A percentile compares a stretch with the other conserved stretches of the same genome.
phyloP scores from a whole-genome alignment of 2,329 filamentous ascomycete genomes.

The Clarireedia hainanense region DNA sequence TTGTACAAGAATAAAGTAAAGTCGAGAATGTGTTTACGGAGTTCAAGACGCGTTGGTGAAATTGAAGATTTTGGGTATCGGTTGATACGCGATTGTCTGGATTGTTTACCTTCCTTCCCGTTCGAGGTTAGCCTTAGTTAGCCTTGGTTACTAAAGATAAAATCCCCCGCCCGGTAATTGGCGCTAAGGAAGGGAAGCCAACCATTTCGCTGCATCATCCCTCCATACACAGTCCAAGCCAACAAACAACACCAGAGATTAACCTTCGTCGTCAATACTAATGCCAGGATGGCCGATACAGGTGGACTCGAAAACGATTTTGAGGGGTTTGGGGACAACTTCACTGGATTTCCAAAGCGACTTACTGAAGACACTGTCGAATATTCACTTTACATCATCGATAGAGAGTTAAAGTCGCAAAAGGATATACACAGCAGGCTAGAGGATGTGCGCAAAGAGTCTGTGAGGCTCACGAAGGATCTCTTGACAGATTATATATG shows the following conservation, averaged over 20 bases:
- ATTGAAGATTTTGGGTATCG: slow-evolving; percentile 6
- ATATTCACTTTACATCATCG: slow-evolving; percentile 70
- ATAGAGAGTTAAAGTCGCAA: slow-evolving; percentile 45
- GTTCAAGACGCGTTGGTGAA: neutral
- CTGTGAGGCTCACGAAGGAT: slow-evolving; percentile 51
- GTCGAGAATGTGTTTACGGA: neutral
- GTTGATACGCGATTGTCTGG: slow-evolving; percentile 19
- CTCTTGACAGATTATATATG: slow-evolving; percentile 85
- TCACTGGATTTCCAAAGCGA: slow-evolving; percentile 48
- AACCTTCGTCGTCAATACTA: neutral
- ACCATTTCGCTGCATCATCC: neutral
- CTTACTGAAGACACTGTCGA: slow-evolving; percentile 80
- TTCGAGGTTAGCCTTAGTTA: slow-evolving; percentile 10
- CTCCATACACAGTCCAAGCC: neutral
- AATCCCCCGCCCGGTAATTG: neutral
- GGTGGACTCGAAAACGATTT: slow-evolving; percentile 43
- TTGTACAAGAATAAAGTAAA: slow-evolving; percentile 3
- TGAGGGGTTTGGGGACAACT: slow-evolving; percentile 59
- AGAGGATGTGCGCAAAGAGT: slow-evolving; percentile 64
- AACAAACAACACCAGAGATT: neutral
- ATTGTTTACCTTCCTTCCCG: slow-evolving; percentile 19
- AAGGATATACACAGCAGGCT: slow-evolving; percentile 53
- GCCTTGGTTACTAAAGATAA: neutral
- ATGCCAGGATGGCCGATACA: slow-evolving; percentile 21
- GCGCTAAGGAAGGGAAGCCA: neutral